Conservation (phyloP, 352 stramenopile species). For the Saprolegnia diclina region DNA sequence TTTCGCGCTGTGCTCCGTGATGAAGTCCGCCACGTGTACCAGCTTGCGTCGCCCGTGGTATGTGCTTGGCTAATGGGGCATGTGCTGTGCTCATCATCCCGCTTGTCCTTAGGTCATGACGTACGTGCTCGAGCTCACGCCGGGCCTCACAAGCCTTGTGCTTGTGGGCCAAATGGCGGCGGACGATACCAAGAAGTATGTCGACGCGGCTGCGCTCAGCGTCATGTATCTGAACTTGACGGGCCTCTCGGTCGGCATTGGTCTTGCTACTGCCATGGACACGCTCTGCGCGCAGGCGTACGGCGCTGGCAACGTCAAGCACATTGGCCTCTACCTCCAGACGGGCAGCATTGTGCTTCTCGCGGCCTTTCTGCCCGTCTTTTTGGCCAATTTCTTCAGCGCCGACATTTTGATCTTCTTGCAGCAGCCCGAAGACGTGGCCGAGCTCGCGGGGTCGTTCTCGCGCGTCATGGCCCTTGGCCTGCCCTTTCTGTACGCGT, state of each 20-base stretch:
- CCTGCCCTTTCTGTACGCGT: conserved; percentile 78
- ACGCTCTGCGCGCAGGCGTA: conserved; percentile 82
- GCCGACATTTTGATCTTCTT: conserved; percentile 67
- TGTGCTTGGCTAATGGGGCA: not conserved
- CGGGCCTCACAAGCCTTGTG: conserved; percentile 53
- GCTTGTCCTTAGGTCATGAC: conserved; percentile 15
- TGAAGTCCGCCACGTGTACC: conserved; percentile 24
- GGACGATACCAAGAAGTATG: conserved; percentile 46
- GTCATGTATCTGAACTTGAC: conserved; percentile 83
- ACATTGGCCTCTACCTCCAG: conserved; percentile 85
- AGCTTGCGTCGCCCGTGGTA: conserved; percentile 24
- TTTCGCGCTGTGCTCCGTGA: conserved; percentile 8
- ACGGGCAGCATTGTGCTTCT: conserved; percentile 68
- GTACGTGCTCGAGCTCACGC: conserved; percentile 41
- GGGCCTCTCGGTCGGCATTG: conserved; percentile 72
- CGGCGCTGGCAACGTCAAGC: conserved; percentile 73
- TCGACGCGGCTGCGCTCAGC: conserved; percentile 55
- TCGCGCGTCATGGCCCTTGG: conserved; percentile 64
- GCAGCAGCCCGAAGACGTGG: conserved; percentile 61
- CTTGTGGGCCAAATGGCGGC: conserved; percentile 61
- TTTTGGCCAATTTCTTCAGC: conserved; percentile 66
- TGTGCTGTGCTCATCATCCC: not conserved
- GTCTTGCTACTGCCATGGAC: conserved; percentile 84
- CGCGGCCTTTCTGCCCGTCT: conserved; percentile 53
- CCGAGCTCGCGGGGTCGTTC: conserved; percentile 56